Percentiles rank a stretch among this genome's conserved stretches.
Conservation (phyloP, 1,284 basidiomycete species). For the Apiotrichum montevideense region DNA sequence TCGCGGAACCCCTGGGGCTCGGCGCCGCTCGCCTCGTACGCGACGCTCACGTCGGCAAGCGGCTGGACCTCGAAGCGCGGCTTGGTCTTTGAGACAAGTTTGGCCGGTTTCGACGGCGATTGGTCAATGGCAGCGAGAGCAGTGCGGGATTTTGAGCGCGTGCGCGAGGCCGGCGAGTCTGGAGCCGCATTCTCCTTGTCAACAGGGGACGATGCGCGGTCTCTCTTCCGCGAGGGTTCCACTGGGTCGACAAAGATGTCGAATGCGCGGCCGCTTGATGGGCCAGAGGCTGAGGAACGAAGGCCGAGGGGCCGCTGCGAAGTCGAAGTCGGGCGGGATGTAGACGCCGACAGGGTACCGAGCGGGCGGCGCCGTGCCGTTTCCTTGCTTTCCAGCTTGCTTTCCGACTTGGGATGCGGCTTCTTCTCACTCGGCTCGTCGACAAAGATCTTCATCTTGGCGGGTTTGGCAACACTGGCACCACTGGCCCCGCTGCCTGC, state of each 20-base stretch:
- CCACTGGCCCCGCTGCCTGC: no score
- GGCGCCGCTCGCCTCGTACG: constrained; percentile 37
- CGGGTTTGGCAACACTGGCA: no score
- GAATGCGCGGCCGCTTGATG: not conserved
- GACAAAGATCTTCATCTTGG: no score
- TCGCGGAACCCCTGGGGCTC: constrained; percentile 35
- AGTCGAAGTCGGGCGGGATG: no score
- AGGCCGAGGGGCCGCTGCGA: not conserved
- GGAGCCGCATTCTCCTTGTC: constrained; percentile 29
- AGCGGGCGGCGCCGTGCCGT: no score
- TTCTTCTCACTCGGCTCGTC: no score
- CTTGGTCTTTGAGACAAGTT: not conserved
- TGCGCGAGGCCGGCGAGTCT: constrained; percentile 23
- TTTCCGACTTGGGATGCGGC: no score
- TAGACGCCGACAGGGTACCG: no score
- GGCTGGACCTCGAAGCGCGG: constrained; percentile 11
- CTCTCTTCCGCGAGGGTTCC: not conserved
- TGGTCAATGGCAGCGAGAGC: not conserved
- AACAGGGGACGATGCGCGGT: not conserved
- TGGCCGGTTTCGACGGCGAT: not conserved
- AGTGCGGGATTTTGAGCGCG: constrained; percentile 7
- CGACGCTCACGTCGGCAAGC: constrained; percentile 38
- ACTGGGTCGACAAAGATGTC: constrained; percentile 6
- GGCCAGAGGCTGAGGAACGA: not conserved
- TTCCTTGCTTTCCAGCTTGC: no score